Percentiles rank a stretch among this genome's conserved stretches.
These are phyloP conservation scores for Kwoniella sp. DNA, from an alignment of 768 basidiomycete species.

Conservation along the genomic window DNA sequence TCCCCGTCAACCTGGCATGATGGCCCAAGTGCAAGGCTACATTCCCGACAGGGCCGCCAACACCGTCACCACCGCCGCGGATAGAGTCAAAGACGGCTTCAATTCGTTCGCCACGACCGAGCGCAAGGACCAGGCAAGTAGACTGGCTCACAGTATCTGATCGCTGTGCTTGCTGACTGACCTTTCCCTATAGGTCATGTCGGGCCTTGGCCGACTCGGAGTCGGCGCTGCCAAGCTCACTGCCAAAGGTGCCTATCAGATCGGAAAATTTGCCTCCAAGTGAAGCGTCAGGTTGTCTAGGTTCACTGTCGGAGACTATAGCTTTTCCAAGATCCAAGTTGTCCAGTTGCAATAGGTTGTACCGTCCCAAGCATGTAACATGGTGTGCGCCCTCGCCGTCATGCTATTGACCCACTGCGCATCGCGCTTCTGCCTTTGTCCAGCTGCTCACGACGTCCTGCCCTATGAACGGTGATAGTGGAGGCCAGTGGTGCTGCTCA, in stretches of 20 bases:
- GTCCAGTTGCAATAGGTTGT: too few relatives aligned
- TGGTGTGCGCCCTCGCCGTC: constrained; percentile 16
- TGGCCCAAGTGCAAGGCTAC: constrained; percentile 11
- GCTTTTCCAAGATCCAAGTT: too few relatives aligned
- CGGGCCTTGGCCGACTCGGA: constrained; percentile 14
- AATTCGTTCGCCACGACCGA: constrained; percentile 15
- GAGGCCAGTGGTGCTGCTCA: too few relatives aligned
- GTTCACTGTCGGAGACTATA: too few relatives aligned
- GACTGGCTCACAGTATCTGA: neutral
- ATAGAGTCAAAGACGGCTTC: constrained; percentile 17
- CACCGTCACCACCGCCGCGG: constrained; percentile 9
- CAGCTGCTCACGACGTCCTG: too few relatives aligned
- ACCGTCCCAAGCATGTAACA: neutral
- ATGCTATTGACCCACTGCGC: too few relatives aligned
- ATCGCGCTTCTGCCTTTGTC: too few relatives aligned
- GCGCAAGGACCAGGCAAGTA: constrained; percentile 19
- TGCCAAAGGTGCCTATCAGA: constrained; percentile 18
- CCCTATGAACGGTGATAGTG: too few relatives aligned
- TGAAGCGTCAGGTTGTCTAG: too few relatives aligned
- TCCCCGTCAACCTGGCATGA: neutral
- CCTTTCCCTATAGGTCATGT: constrained; percentile 8
- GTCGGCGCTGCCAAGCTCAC: constrained; percentile 19
- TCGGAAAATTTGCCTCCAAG: constrained; percentile 25
- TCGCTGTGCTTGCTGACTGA: neutral
- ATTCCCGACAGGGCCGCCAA: constrained; percentile 16